Evolutionary conservation across 2,329 filamentous ascomycete genomes (phyloP).

Genomic region (Fusarium sp.): DNA sequence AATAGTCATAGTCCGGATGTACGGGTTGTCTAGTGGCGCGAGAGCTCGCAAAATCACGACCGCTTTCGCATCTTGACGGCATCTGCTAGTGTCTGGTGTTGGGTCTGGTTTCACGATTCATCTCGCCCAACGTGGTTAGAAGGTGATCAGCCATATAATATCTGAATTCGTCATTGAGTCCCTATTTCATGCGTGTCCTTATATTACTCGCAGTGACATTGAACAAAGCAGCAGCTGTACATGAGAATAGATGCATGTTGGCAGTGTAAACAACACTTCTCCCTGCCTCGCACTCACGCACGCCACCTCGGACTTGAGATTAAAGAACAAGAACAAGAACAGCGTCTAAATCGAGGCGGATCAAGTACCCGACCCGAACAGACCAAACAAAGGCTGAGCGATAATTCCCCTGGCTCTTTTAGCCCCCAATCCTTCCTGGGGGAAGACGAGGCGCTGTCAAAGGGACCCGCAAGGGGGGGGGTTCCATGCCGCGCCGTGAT

Average conservation of each 20-base stretch:
- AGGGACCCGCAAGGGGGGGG: background rate
- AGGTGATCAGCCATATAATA: background rate
- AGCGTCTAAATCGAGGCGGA: background rate
- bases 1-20: background rate
- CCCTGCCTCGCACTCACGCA: background rate
- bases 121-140: background rate
- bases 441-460: background rate
- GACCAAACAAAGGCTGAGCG: background rate
- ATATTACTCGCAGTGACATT: background rate
- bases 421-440: background rate
- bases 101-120: background rate
- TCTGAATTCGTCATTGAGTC: background rate
- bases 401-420: background rate
- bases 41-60: background rate
- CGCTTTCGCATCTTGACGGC: background rate
- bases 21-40: background rate
- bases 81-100: background rate
- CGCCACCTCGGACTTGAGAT: background rate
- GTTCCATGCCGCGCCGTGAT: background rate
- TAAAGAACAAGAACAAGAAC: background rate
- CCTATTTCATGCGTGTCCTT: background rate
- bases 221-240: background rate
- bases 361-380: background rate
- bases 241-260: background rate
- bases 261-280: background rate